A percentile compares a stretch with the other conserved stretches of the same genome.
These are phyloP conservation scores for Leucosporidium scottii DNA, from an alignment of 768 basidiomycete species.

Conservation along the genomic window DNA sequence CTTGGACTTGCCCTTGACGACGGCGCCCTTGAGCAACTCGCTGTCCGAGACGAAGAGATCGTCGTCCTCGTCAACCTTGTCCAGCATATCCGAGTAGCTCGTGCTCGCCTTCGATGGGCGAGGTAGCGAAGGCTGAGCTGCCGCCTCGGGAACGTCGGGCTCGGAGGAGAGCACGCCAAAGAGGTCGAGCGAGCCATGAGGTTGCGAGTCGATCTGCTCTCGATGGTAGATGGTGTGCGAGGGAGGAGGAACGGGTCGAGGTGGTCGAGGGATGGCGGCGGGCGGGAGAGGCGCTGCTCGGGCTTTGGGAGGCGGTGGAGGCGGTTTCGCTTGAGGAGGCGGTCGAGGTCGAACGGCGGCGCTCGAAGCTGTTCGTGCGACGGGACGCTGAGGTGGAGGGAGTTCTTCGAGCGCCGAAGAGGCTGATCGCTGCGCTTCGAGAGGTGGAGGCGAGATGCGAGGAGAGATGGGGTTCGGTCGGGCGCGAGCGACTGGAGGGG, in stretches of 20 bases:
- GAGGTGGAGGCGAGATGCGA: neutral
- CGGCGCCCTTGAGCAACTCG: conserved; percentile 17
- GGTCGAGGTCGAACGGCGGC: no score
- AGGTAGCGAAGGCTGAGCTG: neutral
- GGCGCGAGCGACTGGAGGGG: neutral
- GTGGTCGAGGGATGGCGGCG: neutral
- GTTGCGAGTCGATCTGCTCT: neutral
- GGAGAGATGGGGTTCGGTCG: neutral
- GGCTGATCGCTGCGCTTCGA: neutral
- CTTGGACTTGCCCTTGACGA: conserved; percentile 1
- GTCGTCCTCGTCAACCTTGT: conserved; percentile 5
- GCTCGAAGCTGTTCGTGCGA: no score
- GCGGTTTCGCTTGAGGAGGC: no score
- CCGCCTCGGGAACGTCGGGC: neutral
- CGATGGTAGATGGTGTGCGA: neutral
- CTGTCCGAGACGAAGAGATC: conserved; percentile 18
- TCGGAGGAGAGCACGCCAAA: neutral
- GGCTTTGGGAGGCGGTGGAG: no score
- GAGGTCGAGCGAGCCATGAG: neutral
- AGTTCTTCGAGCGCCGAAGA: no score
- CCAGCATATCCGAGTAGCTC: conserved; percentile 2
- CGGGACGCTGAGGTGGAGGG: no score
- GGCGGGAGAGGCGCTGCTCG: no score
- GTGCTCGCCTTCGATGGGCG: neutral
- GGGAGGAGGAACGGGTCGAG: neutral